These are phyloP conservation scores for Hypoxylon lienhwacheense DNA, from an alignment of 495 filamentous ascomycete species.

Conservation along the genomic window DNA sequence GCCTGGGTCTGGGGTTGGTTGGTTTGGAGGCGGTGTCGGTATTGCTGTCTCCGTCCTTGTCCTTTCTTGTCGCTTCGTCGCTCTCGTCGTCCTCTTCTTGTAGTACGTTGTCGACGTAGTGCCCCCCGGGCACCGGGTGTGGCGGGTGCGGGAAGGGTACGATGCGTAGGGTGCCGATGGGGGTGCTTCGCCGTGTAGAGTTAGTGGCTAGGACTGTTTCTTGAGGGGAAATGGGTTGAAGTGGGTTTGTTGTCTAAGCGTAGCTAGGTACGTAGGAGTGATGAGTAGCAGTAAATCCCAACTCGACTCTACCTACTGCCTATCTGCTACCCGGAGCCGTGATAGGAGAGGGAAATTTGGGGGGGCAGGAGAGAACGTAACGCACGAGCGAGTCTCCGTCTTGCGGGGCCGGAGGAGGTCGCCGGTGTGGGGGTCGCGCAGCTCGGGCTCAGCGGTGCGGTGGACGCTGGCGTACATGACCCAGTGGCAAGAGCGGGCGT, in stretches of 20 bases:
- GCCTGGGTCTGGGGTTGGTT: background rate
- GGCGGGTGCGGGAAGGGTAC: slow-evolving; percentile 74
- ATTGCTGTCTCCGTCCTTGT: background rate
- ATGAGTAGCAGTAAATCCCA: too few species aligned
- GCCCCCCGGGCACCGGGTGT: slow-evolving; percentile 53
- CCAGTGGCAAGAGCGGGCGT: slow-evolving; percentile 78
- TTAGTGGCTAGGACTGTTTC: too few species aligned
- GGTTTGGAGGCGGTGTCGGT: background rate
- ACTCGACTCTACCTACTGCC: too few species aligned
- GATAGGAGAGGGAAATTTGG: too few species aligned
- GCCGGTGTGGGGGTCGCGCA: slow-evolving; percentile 37
- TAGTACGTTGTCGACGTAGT: slow-evolving; percentile 44
- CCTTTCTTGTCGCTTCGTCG: too few species aligned
- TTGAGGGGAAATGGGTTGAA: too few species aligned
- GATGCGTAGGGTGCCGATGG: slow-evolving; percentile 74
- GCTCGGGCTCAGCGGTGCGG: slow-evolving; percentile 40
- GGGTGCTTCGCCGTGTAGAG: too few species aligned
- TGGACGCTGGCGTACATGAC: slow-evolving; percentile 66
- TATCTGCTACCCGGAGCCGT: too few species aligned
- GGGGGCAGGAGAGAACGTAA: too few species aligned
- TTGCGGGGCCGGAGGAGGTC: slow-evolving; percentile 36
- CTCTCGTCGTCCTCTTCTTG: slow-evolving; percentile 20
- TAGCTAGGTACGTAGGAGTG: too few species aligned
- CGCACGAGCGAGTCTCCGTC: slow-evolving; percentile 42
- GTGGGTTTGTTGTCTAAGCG: too few species aligned